A percentile compares a stretch with the other conserved stretches of the same genome.
Conservation (phyloP, 768 basidiomycete species). For the Thelephora aurantiotincta region DNA sequence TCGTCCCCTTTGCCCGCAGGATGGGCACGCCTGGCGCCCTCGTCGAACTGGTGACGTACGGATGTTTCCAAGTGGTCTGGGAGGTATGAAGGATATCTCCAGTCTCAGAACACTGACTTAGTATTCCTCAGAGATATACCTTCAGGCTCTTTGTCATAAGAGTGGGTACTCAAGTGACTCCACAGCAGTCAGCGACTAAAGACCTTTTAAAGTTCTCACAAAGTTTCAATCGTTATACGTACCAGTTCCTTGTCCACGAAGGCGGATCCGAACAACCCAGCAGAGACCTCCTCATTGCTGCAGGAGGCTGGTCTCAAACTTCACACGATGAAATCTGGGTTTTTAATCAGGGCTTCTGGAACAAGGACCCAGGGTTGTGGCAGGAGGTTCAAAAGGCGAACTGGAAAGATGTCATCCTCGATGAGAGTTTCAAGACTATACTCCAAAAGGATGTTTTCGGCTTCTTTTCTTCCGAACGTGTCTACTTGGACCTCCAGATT, state of each 20-base stretch:
- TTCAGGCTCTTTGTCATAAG: slow-evolving; percentile 39
- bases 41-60: slow-evolving; percentile 34
- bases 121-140: slow-evolving; percentile 29
- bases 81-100: slow-evolving; percentile 26
- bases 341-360: slow-evolving; percentile 59
- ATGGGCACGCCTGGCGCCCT: slow-evolving; percentile 35
- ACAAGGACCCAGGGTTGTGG: slow-evolving; percentile 50
- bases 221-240: slow-evolving; percentile 11
- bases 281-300: slow-evolving; percentile 35
- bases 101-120: background rate
- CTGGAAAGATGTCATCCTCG: slow-evolving; percentile 67
- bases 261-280: slow-evolving; percentile 34
- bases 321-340: slow-evolving; percentile 67
- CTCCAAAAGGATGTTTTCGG: slow-evolving; percentile 65
- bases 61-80: slow-evolving; percentile 43
- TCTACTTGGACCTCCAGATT: slow-evolving; percentile 63
- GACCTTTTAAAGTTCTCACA: slow-evolving; percentile 17
- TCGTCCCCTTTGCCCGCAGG: slow-evolving; percentile 31
- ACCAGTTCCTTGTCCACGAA: slow-evolving; percentile 45
- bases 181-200: background rate
- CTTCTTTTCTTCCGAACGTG: slow-evolving; percentile 62
- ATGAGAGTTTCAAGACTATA: slow-evolving; percentile 48
- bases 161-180: slow-evolving; percentile 19
- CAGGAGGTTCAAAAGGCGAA: slow-evolving; percentile 30
- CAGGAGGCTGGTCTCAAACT: slow-evolving; percentile 36